Conservation (phyloP, 1,284 basidiomycete genomes). For the Boletus semigastroideus region DNA sequence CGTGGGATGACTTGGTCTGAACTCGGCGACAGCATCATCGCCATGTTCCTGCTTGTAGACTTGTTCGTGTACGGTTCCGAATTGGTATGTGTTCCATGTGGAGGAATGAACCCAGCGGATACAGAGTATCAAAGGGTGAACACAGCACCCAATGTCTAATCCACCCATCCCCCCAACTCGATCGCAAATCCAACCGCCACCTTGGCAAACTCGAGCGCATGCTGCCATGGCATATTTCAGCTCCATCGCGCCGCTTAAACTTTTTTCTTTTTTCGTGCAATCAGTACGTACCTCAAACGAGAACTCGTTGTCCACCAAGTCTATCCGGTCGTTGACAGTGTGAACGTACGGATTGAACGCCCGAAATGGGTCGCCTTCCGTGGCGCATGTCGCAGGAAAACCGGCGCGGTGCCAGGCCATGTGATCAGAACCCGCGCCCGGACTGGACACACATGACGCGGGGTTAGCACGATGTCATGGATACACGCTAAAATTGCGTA, state of each 20-base stretch:
- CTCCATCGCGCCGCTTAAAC: not conserved
- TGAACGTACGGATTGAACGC: slow-evolving; percentile 81
- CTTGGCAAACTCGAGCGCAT: slow-evolving; percentile 74
- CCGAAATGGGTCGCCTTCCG: slow-evolving; percentile 65
- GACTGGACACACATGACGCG: not conserved
- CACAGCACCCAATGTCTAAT: not conserved
- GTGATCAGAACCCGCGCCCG: slow-evolving; percentile 21
- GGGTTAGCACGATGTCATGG: not conserved
- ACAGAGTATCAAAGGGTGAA: not conserved
- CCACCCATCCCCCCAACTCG: slow-evolving; percentile 64
- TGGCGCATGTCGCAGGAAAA: slow-evolving; percentile 15
- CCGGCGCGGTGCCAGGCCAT: slow-evolving; percentile 24
- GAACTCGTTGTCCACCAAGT: slow-evolving; percentile 50
- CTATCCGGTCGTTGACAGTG: slow-evolving; percentile 55
- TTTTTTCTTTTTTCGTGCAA: not conserved
- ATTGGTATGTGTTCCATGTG: not conserved
- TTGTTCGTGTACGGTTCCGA: not conserved
- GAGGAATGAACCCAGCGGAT: no score
- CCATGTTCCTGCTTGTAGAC: not conserved
- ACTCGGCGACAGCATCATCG: no score
- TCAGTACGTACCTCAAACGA: slow-evolving; percentile 76
- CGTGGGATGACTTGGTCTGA: not conserved
- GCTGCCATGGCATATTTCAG: slow-evolving; percentile 1
- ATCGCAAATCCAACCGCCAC: slow-evolving; percentile 80
- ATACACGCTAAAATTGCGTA: slow-evolving; percentile 1